phyloP scores from a whole-genome alignment of 495 filamentous ascomycete genomes.

The Podospora pseudopauciseta region DNA sequence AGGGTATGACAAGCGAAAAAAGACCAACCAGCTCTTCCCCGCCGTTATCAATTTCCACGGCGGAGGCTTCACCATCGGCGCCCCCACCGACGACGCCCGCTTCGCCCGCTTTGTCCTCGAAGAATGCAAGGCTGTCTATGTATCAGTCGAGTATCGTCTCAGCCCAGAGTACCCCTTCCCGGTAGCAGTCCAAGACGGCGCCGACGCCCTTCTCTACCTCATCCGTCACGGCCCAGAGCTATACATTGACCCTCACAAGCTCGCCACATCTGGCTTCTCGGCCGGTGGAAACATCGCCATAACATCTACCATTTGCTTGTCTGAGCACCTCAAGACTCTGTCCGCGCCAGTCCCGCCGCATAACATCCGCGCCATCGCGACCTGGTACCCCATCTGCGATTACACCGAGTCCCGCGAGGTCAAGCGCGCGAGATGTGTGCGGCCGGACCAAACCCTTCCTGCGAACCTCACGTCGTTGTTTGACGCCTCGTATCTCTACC shows the following conservation, averaged over 20 bases:
- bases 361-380: conserved; percentile 46
- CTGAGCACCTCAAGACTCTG: conserved; percentile 31
- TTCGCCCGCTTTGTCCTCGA: conserved; percentile 56
- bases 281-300: conserved; percentile 84
- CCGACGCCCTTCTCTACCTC: conserved; percentile 65
- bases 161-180: conserved; percentile 79
- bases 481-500: conserved; percentile 74
- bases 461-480: conserved; percentile 77
- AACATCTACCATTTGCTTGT: conserved; percentile 69
- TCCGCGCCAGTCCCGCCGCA: conserved; percentile 25
- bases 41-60: conserved; percentile 74
- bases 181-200: conserved; percentile 70
- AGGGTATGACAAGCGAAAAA: conserved; percentile 53
- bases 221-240: conserved; percentile 54
- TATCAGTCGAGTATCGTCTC: conserved; percentile 71
- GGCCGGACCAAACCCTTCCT: conserved; percentile 70
- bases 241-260: conserved; percentile 39
- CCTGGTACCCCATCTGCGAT: conserved; percentile 84
- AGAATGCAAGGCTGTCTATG: conserved; percentile 56
- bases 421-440: conserved; percentile 58
- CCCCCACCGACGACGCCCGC: conserved; percentile 64
- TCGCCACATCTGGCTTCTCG: conserved; percentile 80
- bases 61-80: conserved; percentile 69
- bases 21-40: conserved; percentile 55
- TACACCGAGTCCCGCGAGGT: conserved; percentile 71